Evolutionary conservation across 2,329 filamentous ascomycete genomes (phyloP).

Genomic region (Ascosphaera acerosa): DNA sequence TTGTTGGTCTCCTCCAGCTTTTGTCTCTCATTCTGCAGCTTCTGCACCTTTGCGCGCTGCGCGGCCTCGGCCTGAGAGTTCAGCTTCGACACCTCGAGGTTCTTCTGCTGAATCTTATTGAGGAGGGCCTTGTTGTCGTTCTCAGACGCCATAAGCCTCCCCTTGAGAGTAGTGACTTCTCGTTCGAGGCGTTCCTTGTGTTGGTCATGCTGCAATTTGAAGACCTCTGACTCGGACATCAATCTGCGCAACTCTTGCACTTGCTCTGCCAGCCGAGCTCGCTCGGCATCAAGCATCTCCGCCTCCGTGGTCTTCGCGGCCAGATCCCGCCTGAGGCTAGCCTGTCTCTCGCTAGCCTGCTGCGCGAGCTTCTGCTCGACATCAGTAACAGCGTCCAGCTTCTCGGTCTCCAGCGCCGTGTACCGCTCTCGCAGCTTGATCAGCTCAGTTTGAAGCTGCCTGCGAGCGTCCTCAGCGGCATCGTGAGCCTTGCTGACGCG

Average conservation of each 20-base stretch:
- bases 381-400: slow-evolving; percentile 53
- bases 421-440: slow-evolving; percentile 62
- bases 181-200: slow-evolving; percentile 81
- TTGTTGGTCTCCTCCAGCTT: slow-evolving; percentile 62
- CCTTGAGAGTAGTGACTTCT: slow-evolving; percentile 75
- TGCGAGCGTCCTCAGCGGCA: slow-evolving; percentile 62
- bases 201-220: slow-evolving; percentile 73
- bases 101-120: slow-evolving; percentile 94
- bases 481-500: slow-evolving; percentile 60
- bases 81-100: slow-evolving; percentile 79
- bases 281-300: slow-evolving; percentile 56
- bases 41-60: slow-evolving; percentile 48
- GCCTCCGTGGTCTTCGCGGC: slow-evolving; percentile 53
- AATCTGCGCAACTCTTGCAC: slow-evolving; percentile 69
- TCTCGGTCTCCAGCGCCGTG: slow-evolving; percentile 60
- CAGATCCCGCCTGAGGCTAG: slow-evolving; percentile 51
- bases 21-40: slow-evolving; percentile 58
- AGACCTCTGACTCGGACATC: slow-evolving; percentile 71
- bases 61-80: slow-evolving; percentile 66
- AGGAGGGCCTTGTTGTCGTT: slow-evolving; percentile 89
- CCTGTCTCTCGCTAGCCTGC: slow-evolving; percentile 56
- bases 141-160: slow-evolving; percentile 69
- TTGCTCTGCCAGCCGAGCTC: slow-evolving; percentile 47
- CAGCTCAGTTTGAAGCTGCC: slow-evolving; percentile 69
- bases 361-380: slow-evolving; percentile 58